Evolutionary conservation across 106 monocot genomes (phyloP), one percentile per base, ranked within the genome.

Genomic region (Dendrobium huoshanense): DNA sequence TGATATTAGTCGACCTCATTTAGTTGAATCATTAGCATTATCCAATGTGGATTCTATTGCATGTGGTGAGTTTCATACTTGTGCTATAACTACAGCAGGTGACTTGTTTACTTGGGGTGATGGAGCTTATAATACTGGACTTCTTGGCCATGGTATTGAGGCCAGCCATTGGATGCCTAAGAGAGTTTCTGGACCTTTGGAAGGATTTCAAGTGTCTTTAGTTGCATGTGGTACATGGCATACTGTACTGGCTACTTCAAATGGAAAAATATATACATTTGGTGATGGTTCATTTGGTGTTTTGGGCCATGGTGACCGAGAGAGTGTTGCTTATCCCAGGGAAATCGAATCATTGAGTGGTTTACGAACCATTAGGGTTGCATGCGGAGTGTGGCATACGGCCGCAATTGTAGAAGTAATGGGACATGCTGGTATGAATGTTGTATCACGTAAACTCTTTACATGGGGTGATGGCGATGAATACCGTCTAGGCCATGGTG

Each of bases 381-480:
- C 88, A 51, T 91, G 91, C 81, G 88, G 91, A 29, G 80, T 85
- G 16, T 88, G 88, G 86, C 91, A 91, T 79, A 88, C 86, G 40
- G 86, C 91, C 64, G 88, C 88, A 17, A 86, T 91, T 80, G 88
- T 88, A 40, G 91, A 91, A 75, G 88, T 88, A 27, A 80, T 80
- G 67, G 86, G 86, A 33, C 86, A 91, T 22, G 20, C 55, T 19
- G 80, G 67, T 31, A 41, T 37, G 17, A 87, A 80, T 78, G 56
- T 77, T 33, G 24, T 85, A 11, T 92, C 85, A 18, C 80, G 84
- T 55, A 92, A 88, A 72, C 74, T 92, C 41, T 92, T 92, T 77
- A 92, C 92, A 17, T 92, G 92, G 92, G 92, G 92, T 40, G 92
- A 92, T 84, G 92, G 92, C 55, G 92, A 92, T 79, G 89, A 90